phyloP scores from a whole-genome alignment of 1,284 basidiomycete species.

The Rhodotorula sp. region DNA sequence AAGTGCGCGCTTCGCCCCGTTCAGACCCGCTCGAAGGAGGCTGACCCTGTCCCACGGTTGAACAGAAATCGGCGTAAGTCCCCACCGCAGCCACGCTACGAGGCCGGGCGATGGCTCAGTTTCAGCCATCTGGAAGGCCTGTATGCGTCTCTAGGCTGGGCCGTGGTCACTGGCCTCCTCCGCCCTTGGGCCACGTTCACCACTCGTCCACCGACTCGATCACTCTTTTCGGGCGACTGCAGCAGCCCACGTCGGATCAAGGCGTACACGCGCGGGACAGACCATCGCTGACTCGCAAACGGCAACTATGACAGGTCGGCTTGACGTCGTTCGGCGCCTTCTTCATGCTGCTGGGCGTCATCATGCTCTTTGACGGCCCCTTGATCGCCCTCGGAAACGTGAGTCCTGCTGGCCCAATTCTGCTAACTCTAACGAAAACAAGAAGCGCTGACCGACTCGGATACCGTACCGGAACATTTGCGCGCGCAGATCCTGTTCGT shows the following conservation, averaged over 20 bases:
- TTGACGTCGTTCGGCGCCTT: slow-evolving; percentile 94
- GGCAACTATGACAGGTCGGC: slow-evolving; percentile 60
- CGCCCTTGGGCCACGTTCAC: too few species aligned
- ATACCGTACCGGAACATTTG: too few species aligned
- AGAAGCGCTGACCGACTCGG: background rate
- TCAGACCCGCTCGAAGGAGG: too few species aligned
- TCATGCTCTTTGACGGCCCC: slow-evolving; percentile 97
- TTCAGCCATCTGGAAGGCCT: too few species aligned
- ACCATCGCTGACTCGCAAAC: background rate
- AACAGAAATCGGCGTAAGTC: slow-evolving; percentile 69
- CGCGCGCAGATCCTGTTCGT: slow-evolving; percentile 77
- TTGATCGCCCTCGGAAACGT: slow-evolving; percentile 95
- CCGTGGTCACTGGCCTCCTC: too few species aligned
- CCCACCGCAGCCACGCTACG: background rate
- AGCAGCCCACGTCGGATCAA: too few species aligned
- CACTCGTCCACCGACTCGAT: too few species aligned
- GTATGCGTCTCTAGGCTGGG: too few species aligned
- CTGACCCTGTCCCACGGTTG: background rate
- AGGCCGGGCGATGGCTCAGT: too few species aligned
- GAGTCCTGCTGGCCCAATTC: slow-evolving; percentile 1
- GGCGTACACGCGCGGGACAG: too few species aligned
- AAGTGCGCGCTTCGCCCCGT: slow-evolving; percentile 53
- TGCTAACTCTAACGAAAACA: background rate
- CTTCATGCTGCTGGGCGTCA: slow-evolving; percentile 92
- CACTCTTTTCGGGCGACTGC: too few species aligned